Percentiles rank a stretch among this genome's conserved stretches.
Conservation (phyloP, 140 eudicot species). For the Anethum foeniculum region DNA sequence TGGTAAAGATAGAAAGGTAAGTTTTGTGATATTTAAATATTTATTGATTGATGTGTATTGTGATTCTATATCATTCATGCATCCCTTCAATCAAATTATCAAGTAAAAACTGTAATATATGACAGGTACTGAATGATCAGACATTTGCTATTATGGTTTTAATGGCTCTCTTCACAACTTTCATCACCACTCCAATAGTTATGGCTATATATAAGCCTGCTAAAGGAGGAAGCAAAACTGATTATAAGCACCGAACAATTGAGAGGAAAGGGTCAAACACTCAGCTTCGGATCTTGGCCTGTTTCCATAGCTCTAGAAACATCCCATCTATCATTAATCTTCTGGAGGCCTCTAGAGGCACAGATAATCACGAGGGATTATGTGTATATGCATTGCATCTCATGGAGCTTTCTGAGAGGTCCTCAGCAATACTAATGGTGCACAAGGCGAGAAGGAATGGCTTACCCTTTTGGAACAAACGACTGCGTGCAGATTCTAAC, state of each 20-base stretch:
- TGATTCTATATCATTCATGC: not conserved
- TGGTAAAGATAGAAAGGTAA: constrained; percentile 79
- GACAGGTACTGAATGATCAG: constrained; percentile 70
- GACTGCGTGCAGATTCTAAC: constrained; percentile 28
- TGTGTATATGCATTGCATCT: constrained; percentile 91
- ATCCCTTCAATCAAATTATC: not conserved
- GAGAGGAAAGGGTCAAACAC: constrained; percentile 30
- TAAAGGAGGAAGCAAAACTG: constrained; percentile 22
- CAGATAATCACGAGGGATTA: constrained; percentile 56
- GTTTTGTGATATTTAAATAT: not conserved
- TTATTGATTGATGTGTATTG: not conserved
- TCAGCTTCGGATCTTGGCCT: constrained; percentile 55
- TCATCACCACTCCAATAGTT: constrained; percentile 77
- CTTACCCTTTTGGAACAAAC: constrained; percentile 80
- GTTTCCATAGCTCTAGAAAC: constrained; percentile 63
- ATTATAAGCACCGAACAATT: constrained; percentile 44
- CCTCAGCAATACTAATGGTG: constrained; percentile 86
- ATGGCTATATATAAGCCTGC: constrained; percentile 73
- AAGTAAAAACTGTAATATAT: not conserved
- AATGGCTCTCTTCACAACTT: constrained; percentile 88
- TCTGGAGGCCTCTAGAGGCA: constrained; percentile 70
- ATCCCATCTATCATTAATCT: constrained; percentile 59
- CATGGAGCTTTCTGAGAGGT: constrained; percentile 83
- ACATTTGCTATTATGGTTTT: constrained; percentile 81
- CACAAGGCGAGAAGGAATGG: constrained; percentile 80